Conservation (phyloP, 2,329 filamentous ascomycete species). For the Ustilaginoidea virens region DNA sequence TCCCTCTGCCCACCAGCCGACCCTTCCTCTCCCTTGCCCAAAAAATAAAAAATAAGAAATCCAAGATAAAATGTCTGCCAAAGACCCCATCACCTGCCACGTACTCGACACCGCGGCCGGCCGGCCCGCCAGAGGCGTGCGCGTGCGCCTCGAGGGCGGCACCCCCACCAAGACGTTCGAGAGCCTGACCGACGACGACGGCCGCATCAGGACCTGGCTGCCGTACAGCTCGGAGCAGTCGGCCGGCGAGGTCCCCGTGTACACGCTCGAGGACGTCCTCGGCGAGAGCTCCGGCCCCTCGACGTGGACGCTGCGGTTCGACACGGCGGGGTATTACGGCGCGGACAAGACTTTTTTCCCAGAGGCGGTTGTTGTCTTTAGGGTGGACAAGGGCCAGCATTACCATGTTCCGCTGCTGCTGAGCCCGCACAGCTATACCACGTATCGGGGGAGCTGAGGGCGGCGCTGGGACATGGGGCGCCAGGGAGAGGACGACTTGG, state of each 20-base stretch:
- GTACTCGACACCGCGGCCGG: slow-evolving; percentile 70
- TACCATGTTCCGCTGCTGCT: slow-evolving; percentile 70
- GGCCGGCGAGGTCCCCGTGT: slow-evolving; percentile 40
- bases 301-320: slow-evolving; percentile 56
- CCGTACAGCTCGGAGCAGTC: slow-evolving; percentile 35
- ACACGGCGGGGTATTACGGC: slow-evolving; percentile 58
- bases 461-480: too few relatives aligned
- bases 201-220: slow-evolving; percentile 56
- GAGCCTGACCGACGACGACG: slow-evolving; percentile 60
- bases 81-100: slow-evolving; percentile 69
- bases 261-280: slow-evolving; percentile 42
- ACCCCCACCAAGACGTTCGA: slow-evolving; percentile 31
- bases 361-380: slow-evolving; percentile 38
- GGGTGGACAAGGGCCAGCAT: slow-evolving; percentile 42
- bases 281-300: slow-evolving; percentile 27
- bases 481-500: too few relatives aligned
- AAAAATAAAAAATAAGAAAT: neutral
- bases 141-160: slow-evolving; percentile 42
- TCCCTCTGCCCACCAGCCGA: neutral
- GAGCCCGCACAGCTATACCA: slow-evolving; percentile 68
- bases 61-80: slow-evolving; percentile 12
- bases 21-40: neutral
- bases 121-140: slow-evolving; percentile 49
- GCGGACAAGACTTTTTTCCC: slow-evolving; percentile 46
- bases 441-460: slow-evolving; percentile 60